Conservation (phyloP, 164 flowering plant genomes). For the Stephania cephalantha region DNA sequence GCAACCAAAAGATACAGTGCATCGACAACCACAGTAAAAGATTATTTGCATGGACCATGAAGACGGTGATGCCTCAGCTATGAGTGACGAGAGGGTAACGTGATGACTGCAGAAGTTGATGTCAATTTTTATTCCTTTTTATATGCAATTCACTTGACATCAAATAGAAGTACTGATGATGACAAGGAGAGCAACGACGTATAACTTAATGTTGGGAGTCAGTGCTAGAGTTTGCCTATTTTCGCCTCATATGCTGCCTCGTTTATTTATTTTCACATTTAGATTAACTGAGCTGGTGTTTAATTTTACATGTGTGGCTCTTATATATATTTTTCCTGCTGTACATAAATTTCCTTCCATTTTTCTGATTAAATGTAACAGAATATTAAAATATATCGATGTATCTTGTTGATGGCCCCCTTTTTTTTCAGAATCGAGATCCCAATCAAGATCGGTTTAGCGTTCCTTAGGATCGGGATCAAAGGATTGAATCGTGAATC, state of each 20-base stretch:
- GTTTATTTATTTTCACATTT: not conserved
- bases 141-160: not conserved
- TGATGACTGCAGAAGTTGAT: not conserved
- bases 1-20: not conserved
- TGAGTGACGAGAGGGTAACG: not conserved
- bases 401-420: not conserved
- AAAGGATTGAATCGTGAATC: too few relatives aligned
- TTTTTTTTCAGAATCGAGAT: too few relatives aligned
- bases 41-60: not conserved
- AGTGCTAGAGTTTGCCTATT: not conserved
- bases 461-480: too few relatives aligned
- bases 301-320: not conserved
- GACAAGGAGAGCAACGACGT: not conserved
- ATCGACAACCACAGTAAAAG: not conserved
- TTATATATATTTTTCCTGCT: not conserved
- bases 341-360: not conserved
- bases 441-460: too few relatives aligned
- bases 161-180: not conserved
- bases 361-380: not conserved
- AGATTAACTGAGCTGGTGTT: not conserved
- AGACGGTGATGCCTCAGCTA: not conserved
- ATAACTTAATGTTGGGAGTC: not conserved
- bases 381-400: not conserved
- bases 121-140: not conserved
- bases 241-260: not conserved